Evolutionary conservation across 345 rosid species (phyloP), one percentile per base, ranked within the genome.

Genomic region (Mangifera indica): DNA sequence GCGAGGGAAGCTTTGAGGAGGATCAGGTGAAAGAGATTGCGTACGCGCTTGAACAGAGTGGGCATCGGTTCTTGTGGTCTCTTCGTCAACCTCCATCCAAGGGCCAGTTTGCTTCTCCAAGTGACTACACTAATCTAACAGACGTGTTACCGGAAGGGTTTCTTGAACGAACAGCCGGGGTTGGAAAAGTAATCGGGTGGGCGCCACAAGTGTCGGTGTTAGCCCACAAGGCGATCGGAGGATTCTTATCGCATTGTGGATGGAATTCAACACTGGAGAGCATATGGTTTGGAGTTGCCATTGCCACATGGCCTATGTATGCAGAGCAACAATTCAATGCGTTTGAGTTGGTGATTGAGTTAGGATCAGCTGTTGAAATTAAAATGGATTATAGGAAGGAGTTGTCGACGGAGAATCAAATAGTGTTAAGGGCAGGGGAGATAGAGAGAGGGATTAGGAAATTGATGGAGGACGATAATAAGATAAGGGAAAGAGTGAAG

Each of bases 221-320:
- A 8, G 85, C 70, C 2, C 86, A 83, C 65, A 66, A 63, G 1
- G 82, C 88, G 0, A 46, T 83, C 0, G 86, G 85, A 2, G 90
- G 88, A 0, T 86, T 86, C n/a, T 86, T 86, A 54, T 83, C 91
- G 17, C 91, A 88, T 29, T 87, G 93, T n/a, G 89, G 89, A 7
- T 88, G 91, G 93, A 86, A 88, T 54, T 88, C 91, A 0, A 76
- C 51, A 1, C 66, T 80, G 11, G 90, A 88, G 70, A 80, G 86
- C 57, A 1, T 88, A 20, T 84, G 90, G 92, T 78, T 64, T 61
- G 85, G 80, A 0, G 84, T 84, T 17, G 90, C 87, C 0, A 59
- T 82, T 1, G 82, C 85, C 26, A 60, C 89, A 66, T 86, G 88
- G 88, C 92, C 92, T 0, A 48, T 85, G 56, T 79, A 81, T 44